A percentile compares a stretch with the other conserved stretches of the same genome.
Conservation (phyloP, 306 rosid species). For the Lotus japonicus region DNA sequence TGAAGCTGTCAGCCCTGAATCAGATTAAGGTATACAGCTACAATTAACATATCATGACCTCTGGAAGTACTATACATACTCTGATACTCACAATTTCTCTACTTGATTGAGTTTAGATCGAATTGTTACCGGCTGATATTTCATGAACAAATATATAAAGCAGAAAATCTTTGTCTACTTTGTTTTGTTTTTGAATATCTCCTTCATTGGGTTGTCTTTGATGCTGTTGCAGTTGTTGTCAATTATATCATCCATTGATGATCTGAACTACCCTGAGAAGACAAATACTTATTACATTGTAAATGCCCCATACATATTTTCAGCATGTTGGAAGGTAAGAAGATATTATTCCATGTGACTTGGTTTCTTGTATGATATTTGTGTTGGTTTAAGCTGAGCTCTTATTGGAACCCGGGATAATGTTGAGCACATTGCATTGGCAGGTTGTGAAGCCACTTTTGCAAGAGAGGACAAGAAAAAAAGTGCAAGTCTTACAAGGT, state of each 20-base stretch:
- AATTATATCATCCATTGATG: constrained; percentile 80
- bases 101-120: background rate
- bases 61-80: background rate
- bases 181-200: background rate
- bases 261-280: constrained; percentile 94
- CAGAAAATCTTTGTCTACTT: background rate
- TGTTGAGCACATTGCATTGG: constrained; percentile 5
- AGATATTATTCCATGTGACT: constrained; percentile 13
- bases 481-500: constrained; percentile 78
- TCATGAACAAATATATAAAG: background rate
- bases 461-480: constrained; percentile 90
- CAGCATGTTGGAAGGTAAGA: constrained; percentile 94
- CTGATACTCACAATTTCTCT: background rate
- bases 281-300: constrained; percentile 84
- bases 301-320: constrained; percentile 80
- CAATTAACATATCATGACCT: background rate
- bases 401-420: background rate
- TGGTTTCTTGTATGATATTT: background rate
- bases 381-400: background rate
- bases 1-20: constrained; percentile 83
- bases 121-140: background rate
- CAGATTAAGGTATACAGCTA: constrained; percentile 67
- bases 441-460: constrained; percentile 98
- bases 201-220: constrained; percentile 15
- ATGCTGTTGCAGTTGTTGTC: constrained; percentile 61